A percentile compares a stretch with the other conserved stretches of the same genome.
Conservation (phyloP, 495 filamentous ascomycete genomes). For the Trichoderma virens region DNA sequence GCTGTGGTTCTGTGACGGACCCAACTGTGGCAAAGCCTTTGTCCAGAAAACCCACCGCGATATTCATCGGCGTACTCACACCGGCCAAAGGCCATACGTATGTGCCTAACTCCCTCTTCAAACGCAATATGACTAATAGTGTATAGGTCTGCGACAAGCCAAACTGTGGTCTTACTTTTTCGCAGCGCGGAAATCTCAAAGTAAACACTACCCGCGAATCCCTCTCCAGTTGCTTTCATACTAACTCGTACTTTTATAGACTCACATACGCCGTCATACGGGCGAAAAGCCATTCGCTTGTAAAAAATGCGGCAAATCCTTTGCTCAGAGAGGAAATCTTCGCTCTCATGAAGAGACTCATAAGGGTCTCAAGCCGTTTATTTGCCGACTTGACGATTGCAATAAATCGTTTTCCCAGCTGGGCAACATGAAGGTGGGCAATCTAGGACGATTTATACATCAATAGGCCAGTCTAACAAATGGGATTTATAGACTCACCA, state of each 20-base stretch:
- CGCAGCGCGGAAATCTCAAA: slow-evolving; percentile 83
- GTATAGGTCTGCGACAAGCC: slow-evolving; percentile 63
- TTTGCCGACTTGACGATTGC: slow-evolving; percentile 66
- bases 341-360: slow-evolving; percentile 75
- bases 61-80: slow-evolving; percentile 84
- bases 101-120: slow-evolving; percentile 23
- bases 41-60: slow-evolving; percentile 90
- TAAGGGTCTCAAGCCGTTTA: slow-evolving; percentile 63
- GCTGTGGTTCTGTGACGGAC: slow-evolving; percentile 67
- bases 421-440: slow-evolving; percentile 78
- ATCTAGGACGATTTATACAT: slow-evolving; percentile 24
- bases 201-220: slow-evolving; percentile 33
- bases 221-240: slow-evolving; percentile 8
- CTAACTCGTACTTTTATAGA: slow-evolving; percentile 45
- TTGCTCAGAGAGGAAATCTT: slow-evolving; percentile 82
- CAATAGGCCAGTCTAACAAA: slow-evolving; percentile 44
- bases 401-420: slow-evolving; percentile 76
- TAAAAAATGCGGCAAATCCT: slow-evolving; percentile 73
- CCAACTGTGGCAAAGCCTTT: slow-evolving; percentile 74
- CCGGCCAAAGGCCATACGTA: slow-evolving; percentile 86
- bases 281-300: slow-evolving; percentile 80
- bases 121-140: slow-evolving; percentile 1
- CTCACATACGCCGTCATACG: slow-evolving; percentile 73
- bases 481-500: slow-evolving; percentile 81
- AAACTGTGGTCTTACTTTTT: slow-evolving; percentile 73